Evolutionary conservation across 306 rosid species (phyloP).

Genomic region (Rosa chinensis): DNA sequence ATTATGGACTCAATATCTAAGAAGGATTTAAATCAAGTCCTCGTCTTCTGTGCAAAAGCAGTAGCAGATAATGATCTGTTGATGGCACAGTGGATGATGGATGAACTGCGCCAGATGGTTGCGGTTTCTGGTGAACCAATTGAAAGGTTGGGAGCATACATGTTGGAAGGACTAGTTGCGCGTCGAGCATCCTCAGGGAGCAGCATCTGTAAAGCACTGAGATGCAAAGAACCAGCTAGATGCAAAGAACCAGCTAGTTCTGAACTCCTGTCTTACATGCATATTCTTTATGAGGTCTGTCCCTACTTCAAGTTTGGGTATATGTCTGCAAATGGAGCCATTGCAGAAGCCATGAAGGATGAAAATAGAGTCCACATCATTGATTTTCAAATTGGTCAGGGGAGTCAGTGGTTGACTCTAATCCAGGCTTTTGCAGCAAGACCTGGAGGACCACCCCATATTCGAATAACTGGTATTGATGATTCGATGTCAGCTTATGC

Average conservation of each 20-base stretch:
- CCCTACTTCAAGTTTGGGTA: constrained; percentile 95
- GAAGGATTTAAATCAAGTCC: constrained; percentile 65
- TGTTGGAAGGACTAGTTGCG: constrained; percentile 95
- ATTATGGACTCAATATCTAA: constrained; percentile 62
- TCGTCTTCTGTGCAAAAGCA: constrained; percentile 73
- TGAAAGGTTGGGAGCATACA: constrained; percentile 94
- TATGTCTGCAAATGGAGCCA: constrained; percentile 99
- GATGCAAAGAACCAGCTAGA: constrained; percentile 84
- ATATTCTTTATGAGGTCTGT: constrained; percentile 84
- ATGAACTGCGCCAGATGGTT: constrained; percentile 74
- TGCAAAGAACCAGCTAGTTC: constrained; percentile 84
- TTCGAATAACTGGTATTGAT: constrained; percentile 88
- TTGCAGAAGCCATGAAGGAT: constrained; percentile 95
- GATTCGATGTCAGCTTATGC: constrained; percentile 85
- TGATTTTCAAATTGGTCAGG: constrained; percentile 91
- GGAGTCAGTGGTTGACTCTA: constrained; percentile 92
- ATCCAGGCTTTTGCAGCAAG: constrained; percentile 96
- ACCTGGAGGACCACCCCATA: constrained; percentile 98
- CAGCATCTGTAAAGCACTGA: constrained; percentile 68
- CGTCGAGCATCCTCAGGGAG: constrained; percentile 64
- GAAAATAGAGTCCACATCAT: constrained; percentile 83
- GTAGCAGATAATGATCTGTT: constrained; percentile 66
- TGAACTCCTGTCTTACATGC: constrained; percentile 83
- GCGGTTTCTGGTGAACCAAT: constrained; percentile 93
- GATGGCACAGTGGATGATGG: constrained; percentile 74